These are phyloP conservation scores for Termitomyces bulborhizus DNA, from an alignment of 768 basidiomycete species.

Conservation along the genomic window DNA sequence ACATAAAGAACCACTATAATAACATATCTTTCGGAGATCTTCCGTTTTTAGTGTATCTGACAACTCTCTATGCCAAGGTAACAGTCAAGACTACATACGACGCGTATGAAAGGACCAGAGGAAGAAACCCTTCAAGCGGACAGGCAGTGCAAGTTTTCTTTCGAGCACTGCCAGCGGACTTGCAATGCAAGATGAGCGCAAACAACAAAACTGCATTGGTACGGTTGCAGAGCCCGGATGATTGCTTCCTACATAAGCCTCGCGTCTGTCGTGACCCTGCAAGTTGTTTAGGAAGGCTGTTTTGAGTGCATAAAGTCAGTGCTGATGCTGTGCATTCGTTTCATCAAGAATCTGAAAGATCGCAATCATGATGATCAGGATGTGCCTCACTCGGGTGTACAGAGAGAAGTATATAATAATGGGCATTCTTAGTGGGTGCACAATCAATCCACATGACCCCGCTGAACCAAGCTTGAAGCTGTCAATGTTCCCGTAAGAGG, in stretches of 20 bases:
- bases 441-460: slow-evolving; percentile 11
- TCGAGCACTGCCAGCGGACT: neutral
- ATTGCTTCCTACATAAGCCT: neutral
- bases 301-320: neutral
- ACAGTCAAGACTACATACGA: neutral
- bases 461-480: slow-evolving; percentile 2
- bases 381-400: neutral
- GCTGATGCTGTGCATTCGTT: neutral
- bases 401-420: neutral
- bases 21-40: neutral
- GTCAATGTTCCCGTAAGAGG: neutral
- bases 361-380: neutral
- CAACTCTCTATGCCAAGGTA: neutral
- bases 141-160: neutral
- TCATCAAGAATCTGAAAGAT: slow-evolving; percentile 1
- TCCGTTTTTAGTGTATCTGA: neutral
- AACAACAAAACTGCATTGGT: neutral
- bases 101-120: neutral
- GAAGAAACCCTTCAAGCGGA: neutral
- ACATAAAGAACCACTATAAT: neutral
- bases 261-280: neutral
- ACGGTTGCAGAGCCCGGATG: neutral
- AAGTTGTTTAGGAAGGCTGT: neutral
- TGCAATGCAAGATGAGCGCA: neutral
- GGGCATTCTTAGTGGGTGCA: neutral